Percentiles rank a stretch among this genome's conserved stretches.
Conservation (phyloP, 257 asterid species). For the Knoxia roxburghii region DNA sequence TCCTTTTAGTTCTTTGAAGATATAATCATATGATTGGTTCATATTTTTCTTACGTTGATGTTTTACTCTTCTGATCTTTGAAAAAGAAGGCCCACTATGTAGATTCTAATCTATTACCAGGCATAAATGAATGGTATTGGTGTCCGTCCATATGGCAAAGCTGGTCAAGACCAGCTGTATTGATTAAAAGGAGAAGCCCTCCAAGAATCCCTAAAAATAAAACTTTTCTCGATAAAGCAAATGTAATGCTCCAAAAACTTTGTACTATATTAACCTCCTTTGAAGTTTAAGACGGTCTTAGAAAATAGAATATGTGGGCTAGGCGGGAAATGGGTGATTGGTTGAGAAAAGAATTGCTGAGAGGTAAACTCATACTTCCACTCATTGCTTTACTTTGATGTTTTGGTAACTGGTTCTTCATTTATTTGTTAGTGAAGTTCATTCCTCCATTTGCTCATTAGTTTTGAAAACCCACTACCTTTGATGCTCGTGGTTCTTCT, state of each 20-base stretch:
- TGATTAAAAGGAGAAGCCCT: too few relatives aligned
- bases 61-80: constrained; percentile 22
- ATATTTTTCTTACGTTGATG: neutral
- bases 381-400: neutral
- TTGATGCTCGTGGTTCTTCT: constrained; percentile 9
- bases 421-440: neutral
- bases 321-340: neutral
- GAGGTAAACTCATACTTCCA: neutral
- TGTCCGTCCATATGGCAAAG: too few relatives aligned
- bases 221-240: too few relatives aligned
- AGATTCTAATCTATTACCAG: too few relatives aligned
- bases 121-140: too few relatives aligned
- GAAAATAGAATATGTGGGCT: neutral
- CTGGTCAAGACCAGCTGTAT: too few relatives aligned
- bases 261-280: neutral
- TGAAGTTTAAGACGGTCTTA: neutral
- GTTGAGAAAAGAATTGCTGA: neutral
- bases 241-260: neutral
- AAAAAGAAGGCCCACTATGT: too few relatives aligned
- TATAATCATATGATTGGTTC: constrained; percentile 8
- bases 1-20: neutral
- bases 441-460: neutral
- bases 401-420: neutral
- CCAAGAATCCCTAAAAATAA: too few relatives aligned
- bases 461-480: neutral